Conservation (phyloP, 768 basidiomycete genomes). For the Nevesoporus exiguus region DNA sequence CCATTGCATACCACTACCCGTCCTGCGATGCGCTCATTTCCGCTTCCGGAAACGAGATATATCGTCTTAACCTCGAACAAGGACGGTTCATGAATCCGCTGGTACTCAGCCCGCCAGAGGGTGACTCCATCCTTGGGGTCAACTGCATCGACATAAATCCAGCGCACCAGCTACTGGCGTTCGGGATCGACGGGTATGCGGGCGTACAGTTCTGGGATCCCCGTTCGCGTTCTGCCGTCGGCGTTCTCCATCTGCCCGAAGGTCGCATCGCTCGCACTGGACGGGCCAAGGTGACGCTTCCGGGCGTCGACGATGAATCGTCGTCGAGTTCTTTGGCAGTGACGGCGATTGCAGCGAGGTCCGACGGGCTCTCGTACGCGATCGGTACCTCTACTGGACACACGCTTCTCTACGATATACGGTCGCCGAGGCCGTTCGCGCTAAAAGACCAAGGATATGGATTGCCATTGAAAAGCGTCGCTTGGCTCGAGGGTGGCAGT, state of each 20-base stretch:
- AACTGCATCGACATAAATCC: conserved; percentile 92
- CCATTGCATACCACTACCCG: conserved; percentile 89
- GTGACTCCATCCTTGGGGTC: conserved; percentile 70
- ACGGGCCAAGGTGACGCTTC: conserved; percentile 27
- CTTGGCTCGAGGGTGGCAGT: conserved; percentile 87
- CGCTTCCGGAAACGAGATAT: conserved; percentile 84
- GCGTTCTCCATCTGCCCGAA: conserved; percentile 59
- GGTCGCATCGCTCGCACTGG: conserved; percentile 46
- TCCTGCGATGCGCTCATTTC: conserved; percentile 88
- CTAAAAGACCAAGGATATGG: conserved; percentile 98
- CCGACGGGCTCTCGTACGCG: conserved; percentile 90
- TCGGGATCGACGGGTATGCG: conserved; percentile 85
- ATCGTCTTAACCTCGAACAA: conserved; percentile 92
- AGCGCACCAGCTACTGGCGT: conserved; percentile 84
- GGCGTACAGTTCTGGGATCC: conserved; percentile 97
- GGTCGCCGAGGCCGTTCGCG: conserved; percentile 78
- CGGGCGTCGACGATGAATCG: conserved; percentile 34
- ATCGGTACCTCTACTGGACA: conserved; percentile 95
- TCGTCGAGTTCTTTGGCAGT: conserved; percentile 44
- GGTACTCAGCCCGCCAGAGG: conserved; percentile 47
- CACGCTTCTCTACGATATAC: conserved; percentile 90
- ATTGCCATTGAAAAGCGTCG: conserved; percentile 75
- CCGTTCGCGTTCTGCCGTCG: conserved; percentile 73
- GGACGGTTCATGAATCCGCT: conserved; percentile 89
- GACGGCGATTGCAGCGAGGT: conserved; percentile 80